Evolutionary conservation across 352 stramenopile genomes (phyloP), one percentile per base, ranked within the genome.

Genomic region (Globisporangium iwayamae): DNA sequence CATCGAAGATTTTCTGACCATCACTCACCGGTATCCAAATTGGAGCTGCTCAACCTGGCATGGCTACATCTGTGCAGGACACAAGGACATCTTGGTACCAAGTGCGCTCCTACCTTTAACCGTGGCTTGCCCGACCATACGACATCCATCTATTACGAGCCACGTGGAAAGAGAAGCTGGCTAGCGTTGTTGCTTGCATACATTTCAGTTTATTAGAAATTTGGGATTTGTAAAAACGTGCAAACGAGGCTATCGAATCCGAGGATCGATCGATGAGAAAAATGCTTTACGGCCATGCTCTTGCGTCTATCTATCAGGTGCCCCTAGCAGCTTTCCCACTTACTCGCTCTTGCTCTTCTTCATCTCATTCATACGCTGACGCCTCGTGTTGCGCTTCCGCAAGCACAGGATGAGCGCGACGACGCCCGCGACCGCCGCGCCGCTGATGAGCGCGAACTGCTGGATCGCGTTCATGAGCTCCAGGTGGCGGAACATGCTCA

Each of bases 401-500:
- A 82, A 66, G 60, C 78, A 72, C 16, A 70, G 46, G 56, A 87
- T 85, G 34, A 89, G 65, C 30, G 73, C 46, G 20, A 82, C 28
- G 34, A 94, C 72, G 20, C 74, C 53, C 4, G 76, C 57, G 56
- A 89, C 65, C 1, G 79, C 75, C 16, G 55, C 68, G 25, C 71
- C 69, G 5, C 75, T 81, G 56, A 89, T 74, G 25, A 81, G 71
- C 39, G 71, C 71, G 56, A 93, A 75, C 59, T 86, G 75, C 66
- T 84, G 83, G 50, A 91, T 60, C 20, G 75, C 81, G 28, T 87
- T 66, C 10, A 79, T 58, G 50, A 94, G 85, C 65, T 94, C 85
- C n/a, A 91, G 71, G 22, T 91, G 73, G 30, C 85, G 81, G 63
- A 94, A 86, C 75, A 88, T 83, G 61, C 79, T 83, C 56, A 93